phyloP scores from a whole-genome alignment of 2,329 filamentous ascomycete genomes.

The Atkinsonella hypoxylon region DNA sequence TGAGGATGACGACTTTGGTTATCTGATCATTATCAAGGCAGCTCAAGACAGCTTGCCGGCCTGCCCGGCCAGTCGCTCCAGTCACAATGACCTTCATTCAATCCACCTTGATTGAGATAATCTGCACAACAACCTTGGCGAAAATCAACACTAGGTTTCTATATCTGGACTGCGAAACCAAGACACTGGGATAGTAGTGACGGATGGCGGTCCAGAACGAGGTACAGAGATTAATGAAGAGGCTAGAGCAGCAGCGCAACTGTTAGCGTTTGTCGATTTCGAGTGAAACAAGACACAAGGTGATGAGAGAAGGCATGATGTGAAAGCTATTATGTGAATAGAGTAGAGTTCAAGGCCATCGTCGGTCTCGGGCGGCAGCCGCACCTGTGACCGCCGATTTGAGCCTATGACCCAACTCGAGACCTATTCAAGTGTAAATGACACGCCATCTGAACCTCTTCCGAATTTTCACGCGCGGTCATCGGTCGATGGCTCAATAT shows the following conservation, averaged over 20 bases:
- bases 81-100: constrained; percentile 48
- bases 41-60: constrained; percentile 37
- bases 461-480: neutral
- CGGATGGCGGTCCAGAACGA: neutral
- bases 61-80: constrained; percentile 47
- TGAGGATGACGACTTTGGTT: constrained; percentile 37
- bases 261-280: neutral
- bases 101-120: neutral
- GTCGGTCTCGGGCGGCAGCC: neutral
- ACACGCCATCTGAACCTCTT: neutral
- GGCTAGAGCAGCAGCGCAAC: neutral
- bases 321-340: neutral
- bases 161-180: neutral
- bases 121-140: neutral
- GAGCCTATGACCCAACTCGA: neutral
- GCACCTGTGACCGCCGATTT: neutral
- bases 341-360: neutral
- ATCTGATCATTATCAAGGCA: constrained; percentile 38
- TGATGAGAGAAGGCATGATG: neutral
- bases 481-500: neutral
- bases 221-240: neutral
- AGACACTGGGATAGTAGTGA: neutral
- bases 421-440: neutral
- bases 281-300: too few relatives aligned
- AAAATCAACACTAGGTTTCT: neutral